Evolutionary conservation across 2,329 filamentous ascomycete genomes (phyloP), one percentile per base, ranked within the genome.

Genomic region (Botrytis byssoidea): DNA sequence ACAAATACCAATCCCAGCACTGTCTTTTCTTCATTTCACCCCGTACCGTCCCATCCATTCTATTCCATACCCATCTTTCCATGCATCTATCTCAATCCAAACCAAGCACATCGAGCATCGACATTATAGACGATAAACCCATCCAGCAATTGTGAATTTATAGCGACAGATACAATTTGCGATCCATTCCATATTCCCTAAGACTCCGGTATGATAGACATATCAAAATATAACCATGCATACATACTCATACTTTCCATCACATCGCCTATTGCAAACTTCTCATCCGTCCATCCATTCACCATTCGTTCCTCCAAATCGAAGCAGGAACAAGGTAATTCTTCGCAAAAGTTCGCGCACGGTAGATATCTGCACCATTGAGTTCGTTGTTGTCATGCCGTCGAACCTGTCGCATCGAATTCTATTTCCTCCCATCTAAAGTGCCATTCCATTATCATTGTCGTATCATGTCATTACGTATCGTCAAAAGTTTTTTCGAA

Each of bases 361-460:
- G n/a, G n/a, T 42, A 57, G 16, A 57, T 57, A 32, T 68, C 25
- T 37, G 25, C 37, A n/a, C 48, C 48, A 16, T 68, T 8, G 40
- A 32, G 25, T 42, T 68, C 48, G 25, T 55, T 22, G 25, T 57
- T 14, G 48, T 48, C 29, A 42, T 42, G 25, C n/a, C 35, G 65
- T 55, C 48, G 46, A 57, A n/a, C 65, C 35, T 32, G 48, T 68
- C 66, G 65, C 57, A 57, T 55, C 65, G 35, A 57, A 16, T 57
- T 16, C 22, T 29, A 25, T 25, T 42, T 18, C 25, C 29, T 57
- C 32, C 48, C 66, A 68, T 42, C 8, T 57, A 29, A 57, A 68
- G 35, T 42, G n/a, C 37, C 66, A 68, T 57, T 51, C 66, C 66
- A 68, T 68, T 68, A 68, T 68, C 66, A 57, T 57, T 42, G 66